Base-by-base conservation (phyloP, 2,329 filamentous ascomycete species). In the Botryotinia narcissicola region DNA sequence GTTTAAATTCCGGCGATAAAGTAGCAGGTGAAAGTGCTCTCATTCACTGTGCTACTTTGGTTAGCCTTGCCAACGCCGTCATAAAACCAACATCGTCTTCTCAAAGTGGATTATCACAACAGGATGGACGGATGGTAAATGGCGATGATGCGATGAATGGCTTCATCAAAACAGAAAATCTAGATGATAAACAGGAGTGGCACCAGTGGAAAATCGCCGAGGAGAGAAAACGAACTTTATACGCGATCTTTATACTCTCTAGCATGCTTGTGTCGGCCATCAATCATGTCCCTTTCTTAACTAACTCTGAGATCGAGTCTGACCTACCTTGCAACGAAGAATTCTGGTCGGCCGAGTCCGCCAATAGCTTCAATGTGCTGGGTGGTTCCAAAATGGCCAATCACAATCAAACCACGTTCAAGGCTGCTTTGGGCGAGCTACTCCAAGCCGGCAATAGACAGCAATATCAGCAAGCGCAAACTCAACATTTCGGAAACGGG, bases 291-390 rank as follows among this genome's bases (percentile, higher is more conserved):
- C 96, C 95, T 10, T 92, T 93, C 1, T 87, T 99, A 78, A 94
- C 95, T 62, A 98, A 98, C 81, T 98, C 95, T 0, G 95, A 99
- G 81, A 95, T 98, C 70, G 87, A 91, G 71, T 87, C 98, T 40
- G 93, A 97, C 79, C 85, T 98, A 29, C 96, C 96, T 4, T 98
- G 95, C 78, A 94, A 97, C 80, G 96, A 99, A 82, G 92, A 97
- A 74, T 90, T 97, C 67, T 98, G 94, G 87, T 87, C 91, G 10
- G 94, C 94, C 1, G 92, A 97, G 76, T 94, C 88, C 54, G 90
- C 93, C n/a, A 88, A 91, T n/a, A 88, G 88, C 14, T 99, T 97
- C 87, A 88, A 90, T 75, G 88, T 91, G 73, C 89, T 91, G 82
- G 94, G 95, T 48, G 95, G 95, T 14, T 83, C 88, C 25, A 86